Percentiles rank a stretch among this genome's conserved stretches.
These are phyloP conservation scores for Colletotrichum paranaense DNA, from an alignment of 2,329 filamentous ascomycete species.

Conservation along the genomic window DNA sequence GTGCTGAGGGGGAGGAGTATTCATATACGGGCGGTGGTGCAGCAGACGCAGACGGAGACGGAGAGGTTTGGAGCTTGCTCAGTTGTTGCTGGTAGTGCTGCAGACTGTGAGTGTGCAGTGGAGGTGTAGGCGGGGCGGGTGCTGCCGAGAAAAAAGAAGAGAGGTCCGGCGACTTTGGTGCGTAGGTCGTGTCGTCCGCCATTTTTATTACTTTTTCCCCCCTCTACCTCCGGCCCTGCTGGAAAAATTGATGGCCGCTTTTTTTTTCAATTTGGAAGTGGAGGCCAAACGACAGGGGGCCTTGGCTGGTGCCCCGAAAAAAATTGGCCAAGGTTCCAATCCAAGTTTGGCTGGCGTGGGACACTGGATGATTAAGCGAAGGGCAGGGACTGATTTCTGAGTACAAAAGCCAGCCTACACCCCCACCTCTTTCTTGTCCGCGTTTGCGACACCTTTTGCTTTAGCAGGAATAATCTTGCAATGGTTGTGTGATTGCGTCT, in stretches of 20 bases:
- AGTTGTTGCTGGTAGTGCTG: conserved; percentile 38
- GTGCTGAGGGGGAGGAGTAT: conserved; percentile 33
- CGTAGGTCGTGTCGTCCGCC: conserved; percentile 63
- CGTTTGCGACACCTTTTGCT: background rate
- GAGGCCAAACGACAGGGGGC: conserved; percentile 21
- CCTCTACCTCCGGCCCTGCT: conserved; percentile 12
- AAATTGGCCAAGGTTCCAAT: background rate
- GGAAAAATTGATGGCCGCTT: conserved; percentile 28
- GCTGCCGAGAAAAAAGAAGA: conserved; percentile 63
- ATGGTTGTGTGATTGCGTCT: background rate
- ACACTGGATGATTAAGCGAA: conserved; percentile 33
- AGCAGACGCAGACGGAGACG: background rate
- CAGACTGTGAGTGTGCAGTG: conserved; percentile 41
- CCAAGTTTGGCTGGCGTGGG: conserved; percentile 17
- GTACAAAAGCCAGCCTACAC: conserved; percentile 18
- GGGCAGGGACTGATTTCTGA: conserved; percentile 15
- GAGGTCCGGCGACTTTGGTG: conserved; percentile 69
- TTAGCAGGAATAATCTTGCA: background rate
- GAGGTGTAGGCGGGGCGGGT: conserved; percentile 43
- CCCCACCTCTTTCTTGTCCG: background rate
- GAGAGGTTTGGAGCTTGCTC: conserved; percentile 28
- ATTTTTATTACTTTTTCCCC: conserved; percentile 46
- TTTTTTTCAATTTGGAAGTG: conserved; percentile 18
- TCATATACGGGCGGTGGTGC: conserved; percentile 35
- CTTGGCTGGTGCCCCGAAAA: background rate